These are phyloP conservation scores for Podaxis sp. DNA, from an alignment of 768 basidiomycete genomes.

Conservation along the genomic window DNA sequence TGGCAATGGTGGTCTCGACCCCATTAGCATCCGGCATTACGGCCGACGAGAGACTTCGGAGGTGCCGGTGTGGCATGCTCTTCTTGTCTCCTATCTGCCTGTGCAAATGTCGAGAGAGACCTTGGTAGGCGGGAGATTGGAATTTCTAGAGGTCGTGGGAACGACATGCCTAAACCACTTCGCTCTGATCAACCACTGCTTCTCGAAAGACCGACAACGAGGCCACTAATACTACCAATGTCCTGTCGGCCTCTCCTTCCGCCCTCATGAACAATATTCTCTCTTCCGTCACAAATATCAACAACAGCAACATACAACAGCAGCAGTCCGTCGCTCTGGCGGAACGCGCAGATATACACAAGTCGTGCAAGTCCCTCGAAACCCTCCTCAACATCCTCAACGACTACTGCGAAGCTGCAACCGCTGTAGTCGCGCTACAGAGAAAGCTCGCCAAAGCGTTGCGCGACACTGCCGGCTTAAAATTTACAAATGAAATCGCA, in stretches of 20 bases:
- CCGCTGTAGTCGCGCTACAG: conserved; percentile 60
- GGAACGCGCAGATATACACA: conserved; percentile 75
- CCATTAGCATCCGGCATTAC: too few relatives aligned
- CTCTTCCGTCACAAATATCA: background rate
- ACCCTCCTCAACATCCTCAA: conserved; percentile 62
- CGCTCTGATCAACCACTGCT: conserved; percentile 7
- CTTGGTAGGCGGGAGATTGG: too few relatives aligned
- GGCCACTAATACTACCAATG: background rate
- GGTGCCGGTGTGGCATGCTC: too few relatives aligned
- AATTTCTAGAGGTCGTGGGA: background rate
- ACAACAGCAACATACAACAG: background rate
- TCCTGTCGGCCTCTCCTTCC: background rate
- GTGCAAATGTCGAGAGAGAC: too few relatives aligned
- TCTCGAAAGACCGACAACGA: background rate
- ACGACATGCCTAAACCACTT: background rate
- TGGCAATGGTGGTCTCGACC: too few relatives aligned
- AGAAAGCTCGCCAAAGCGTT: conserved; percentile 76
- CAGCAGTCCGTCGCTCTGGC: conserved; percentile 22
- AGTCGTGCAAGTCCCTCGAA: conserved; percentile 77
- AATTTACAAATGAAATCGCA: conserved; percentile 60
- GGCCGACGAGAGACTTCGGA: too few relatives aligned
- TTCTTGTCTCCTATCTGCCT: too few relatives aligned
- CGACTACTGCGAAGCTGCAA: conserved; percentile 75
- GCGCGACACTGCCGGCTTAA: conserved; percentile 61
- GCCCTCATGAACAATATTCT: conserved; percentile 9